Conservation (phyloP, 108 stramenopile species). For the Pseudonitzschia multiseries region DNA sequence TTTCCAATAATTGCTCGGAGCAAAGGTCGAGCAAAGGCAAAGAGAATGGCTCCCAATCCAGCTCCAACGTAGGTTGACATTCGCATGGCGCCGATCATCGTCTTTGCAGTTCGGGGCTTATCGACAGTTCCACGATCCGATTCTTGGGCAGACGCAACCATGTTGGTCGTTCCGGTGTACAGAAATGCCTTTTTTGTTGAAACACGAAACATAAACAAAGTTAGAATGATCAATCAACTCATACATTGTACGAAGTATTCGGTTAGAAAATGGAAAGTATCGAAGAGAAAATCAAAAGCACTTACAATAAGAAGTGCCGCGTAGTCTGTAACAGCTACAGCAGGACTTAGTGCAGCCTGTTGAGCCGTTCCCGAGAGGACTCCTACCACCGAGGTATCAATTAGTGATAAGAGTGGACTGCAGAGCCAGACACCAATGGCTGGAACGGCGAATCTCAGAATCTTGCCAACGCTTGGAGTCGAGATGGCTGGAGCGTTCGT, state of each 20-base stretch:
- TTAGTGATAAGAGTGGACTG: constrained; percentile 72
- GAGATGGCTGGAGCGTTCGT: neutral
- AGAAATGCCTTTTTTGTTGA: constrained; percentile 50
- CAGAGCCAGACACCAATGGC: constrained; percentile 89
- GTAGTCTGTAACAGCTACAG: constrained; percentile 77
- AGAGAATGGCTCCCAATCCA: constrained; percentile 51
- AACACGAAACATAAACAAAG: neutral
- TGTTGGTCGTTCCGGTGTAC: constrained; percentile 84
- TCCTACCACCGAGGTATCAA: constrained; percentile 81
- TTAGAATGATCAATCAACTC: neutral
- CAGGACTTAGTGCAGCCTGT: constrained; percentile 84
- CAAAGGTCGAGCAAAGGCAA: constrained; percentile 43
- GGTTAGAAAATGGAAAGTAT: neutral
- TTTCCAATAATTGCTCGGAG: constrained; percentile 75
- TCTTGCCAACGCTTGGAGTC: constrained; percentile 58
- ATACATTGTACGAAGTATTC: neutral
- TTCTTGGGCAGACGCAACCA: constrained; percentile 70
- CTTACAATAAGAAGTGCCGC: constrained; percentile 70
- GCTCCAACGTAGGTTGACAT: constrained; percentile 66
- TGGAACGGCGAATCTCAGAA: constrained; percentile 79
- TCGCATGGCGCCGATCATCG: constrained; percentile 64
- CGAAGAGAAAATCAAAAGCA: neutral
- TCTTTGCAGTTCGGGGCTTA: constrained; percentile 38
- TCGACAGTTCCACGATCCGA: constrained; percentile 39
- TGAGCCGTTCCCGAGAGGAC: constrained; percentile 77